Conservation (phyloP, 495 filamentous ascomycete species). For the Oleoguttula mirabilis region DNA sequence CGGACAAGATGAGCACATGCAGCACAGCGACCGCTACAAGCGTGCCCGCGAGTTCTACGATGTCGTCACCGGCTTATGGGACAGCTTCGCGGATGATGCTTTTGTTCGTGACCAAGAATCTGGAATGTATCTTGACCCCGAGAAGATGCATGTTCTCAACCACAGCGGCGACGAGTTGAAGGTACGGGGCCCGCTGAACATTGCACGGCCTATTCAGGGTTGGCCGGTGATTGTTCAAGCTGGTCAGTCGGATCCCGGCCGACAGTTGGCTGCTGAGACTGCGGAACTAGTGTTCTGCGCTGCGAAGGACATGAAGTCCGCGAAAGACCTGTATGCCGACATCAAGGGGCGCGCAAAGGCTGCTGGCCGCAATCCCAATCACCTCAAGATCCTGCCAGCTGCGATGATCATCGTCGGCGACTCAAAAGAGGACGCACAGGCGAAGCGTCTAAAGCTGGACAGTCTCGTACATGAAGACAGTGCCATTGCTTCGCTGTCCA, state of each 20-base stretch:
- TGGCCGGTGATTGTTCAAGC: conserved; percentile 57
- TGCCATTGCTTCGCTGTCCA: no score
- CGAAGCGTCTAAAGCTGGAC: conserved; percentile 39
- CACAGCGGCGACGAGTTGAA: conserved; percentile 52
- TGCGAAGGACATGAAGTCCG: conserved; percentile 26
- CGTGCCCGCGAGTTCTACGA: conserved; percentile 55
- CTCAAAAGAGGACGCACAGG: conserved; percentile 38
- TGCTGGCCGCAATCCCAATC: conserved; percentile 22
- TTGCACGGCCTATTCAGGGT: conserved; percentile 51
- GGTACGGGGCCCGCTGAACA: conserved; percentile 51
- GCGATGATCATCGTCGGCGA: conserved; percentile 41
- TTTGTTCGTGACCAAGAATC: conserved; percentile 41
- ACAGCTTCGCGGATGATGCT: conserved; percentile 56
- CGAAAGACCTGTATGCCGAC: conserved; percentile 42
- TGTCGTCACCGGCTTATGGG: conserved; percentile 55
- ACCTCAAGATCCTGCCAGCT: conserved; percentile 42
- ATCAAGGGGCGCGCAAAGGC: conserved; percentile 37
- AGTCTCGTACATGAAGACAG: conserved; percentile 45
- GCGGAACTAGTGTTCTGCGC: conserved; percentile 41
- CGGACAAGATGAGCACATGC: conserved; percentile 38
- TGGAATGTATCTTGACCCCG: conserved; percentile 46
- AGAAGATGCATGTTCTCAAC: conserved; percentile 48
- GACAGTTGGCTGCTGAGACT: conserved; percentile 50
- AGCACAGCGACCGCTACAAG: conserved; percentile 57
- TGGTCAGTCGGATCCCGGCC: conserved; percentile 50